phyloP scores from a whole-genome alignment of 345 rosid genomes.

The Brassica juncea region DNA sequence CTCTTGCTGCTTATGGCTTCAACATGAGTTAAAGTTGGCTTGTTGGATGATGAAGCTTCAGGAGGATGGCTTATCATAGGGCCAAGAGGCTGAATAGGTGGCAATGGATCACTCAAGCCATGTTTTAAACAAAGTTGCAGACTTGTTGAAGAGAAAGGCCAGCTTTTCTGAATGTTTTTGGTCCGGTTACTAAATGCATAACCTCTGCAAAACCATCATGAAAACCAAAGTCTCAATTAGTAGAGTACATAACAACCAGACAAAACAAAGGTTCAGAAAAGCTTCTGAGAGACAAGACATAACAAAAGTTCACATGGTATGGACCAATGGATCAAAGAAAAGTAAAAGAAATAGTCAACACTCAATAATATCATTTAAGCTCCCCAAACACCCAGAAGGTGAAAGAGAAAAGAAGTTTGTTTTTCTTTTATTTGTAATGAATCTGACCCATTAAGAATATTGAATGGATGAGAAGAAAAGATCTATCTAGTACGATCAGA shows the following conservation, averaged over 20 bases:
- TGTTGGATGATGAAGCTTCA: conserved; percentile 33
- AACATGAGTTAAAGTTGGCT: not conserved
- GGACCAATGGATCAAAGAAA: conserved; percentile 37
- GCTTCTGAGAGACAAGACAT: conserved; percentile 32
- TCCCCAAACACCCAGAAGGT: conserved; percentile 12
- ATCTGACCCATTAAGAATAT: conserved; percentile 54
- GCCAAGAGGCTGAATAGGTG: conserved; percentile 72
- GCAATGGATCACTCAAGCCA: conserved; percentile 83
- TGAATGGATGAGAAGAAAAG: conserved; percentile 39
- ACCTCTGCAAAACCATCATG: conserved; percentile 62
- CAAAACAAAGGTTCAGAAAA: conserved; percentile 25
- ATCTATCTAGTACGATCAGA: conserved; percentile 8
- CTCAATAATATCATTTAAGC: not conserved
- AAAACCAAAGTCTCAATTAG: conserved; percentile 1
- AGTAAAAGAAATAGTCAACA: conserved; percentile 22
- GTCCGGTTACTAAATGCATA: conserved; percentile 72
- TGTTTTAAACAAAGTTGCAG: conserved; percentile 82
- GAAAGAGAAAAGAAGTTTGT: not conserved
- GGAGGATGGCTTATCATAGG: conserved; percentile 46
- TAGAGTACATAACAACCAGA: conserved; percentile 9
- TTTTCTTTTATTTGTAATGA: conserved; percentile 20
- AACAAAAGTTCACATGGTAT: conserved; percentile 10
- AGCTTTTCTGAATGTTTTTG: conserved; percentile 78
- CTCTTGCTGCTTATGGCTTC: conserved; percentile 9
- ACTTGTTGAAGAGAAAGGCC: conserved; percentile 83